Evolutionary conservation across 2,329 filamentous ascomycete genomes (phyloP).

Genomic region (Fusarium robinianum): DNA sequence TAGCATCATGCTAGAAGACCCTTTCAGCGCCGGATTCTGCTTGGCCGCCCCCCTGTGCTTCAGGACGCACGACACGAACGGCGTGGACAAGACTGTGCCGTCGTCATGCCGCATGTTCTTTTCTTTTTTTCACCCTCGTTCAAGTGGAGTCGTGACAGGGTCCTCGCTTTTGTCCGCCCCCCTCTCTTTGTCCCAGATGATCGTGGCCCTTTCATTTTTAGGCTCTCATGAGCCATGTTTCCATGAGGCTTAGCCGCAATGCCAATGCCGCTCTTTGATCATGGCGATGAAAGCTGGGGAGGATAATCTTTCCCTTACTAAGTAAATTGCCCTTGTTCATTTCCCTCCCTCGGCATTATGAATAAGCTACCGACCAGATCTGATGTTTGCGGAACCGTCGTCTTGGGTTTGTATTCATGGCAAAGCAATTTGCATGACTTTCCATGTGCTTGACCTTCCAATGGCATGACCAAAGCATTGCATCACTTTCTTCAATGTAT

Average conservation of each 20-base stretch:
- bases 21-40: conserved; percentile 9
- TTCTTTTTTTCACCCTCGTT: neutral
- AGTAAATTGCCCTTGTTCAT: neutral
- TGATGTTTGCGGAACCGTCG: too few relatives aligned
- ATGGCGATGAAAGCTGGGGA: neutral
- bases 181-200: conserved; percentile 21
- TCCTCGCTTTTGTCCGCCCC: conserved; percentile 20
- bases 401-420: too few relatives aligned
- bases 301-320: too few relatives aligned
- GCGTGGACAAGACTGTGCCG: conserved; percentile 5
- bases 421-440: too few relatives aligned
- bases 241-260: neutral
- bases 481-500: too few relatives aligned
- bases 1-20: conserved; percentile 3
- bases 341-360: neutral
- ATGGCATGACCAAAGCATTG: too few relatives aligned
- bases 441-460: too few relatives aligned
- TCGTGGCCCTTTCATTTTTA: conserved; percentile 8
- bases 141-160: conserved; percentile 29
- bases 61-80: conserved; percentile 16
- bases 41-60: conserved; percentile 5
- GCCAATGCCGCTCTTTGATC: conserved; percentile 3
- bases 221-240: conserved; percentile 6
- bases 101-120: conserved; percentile 28
- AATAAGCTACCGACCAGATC: too few relatives aligned